Percentiles rank a stretch among this genome's conserved stretches.
Evolutionary conservation across 73 alveolate species (phyloP).

Genomic region (Paramecium caudatum): DNA sequence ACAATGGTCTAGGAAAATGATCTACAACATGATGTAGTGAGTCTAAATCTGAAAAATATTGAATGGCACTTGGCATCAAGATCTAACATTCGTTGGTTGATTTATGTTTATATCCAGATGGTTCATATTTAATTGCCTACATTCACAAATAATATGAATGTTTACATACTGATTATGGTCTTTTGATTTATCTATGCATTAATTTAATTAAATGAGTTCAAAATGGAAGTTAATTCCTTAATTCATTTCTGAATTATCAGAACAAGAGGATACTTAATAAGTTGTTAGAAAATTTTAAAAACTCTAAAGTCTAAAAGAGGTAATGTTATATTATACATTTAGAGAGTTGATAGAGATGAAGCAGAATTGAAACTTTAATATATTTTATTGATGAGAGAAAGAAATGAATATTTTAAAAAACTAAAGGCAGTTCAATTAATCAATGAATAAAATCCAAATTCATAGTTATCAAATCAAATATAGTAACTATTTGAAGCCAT

Average conservation of each 20-base stretch:
- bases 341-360: constrained; percentile 61
- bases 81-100: constrained; percentile 47
- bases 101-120: constrained; percentile 5
- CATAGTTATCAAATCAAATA: not conserved
- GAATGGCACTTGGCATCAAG: constrained; percentile 44
- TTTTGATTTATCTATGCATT: constrained; percentile 24
- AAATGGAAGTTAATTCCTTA: constrained; percentile 50
- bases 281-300: not conserved
- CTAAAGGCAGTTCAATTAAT: not conserved
- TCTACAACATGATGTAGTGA: constrained; percentile 8
- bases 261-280: not conserved
- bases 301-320: constrained; percentile 22
- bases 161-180: constrained; percentile 67
- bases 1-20: constrained; percentile 17
- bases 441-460: constrained; percentile 15
- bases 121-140: constrained; percentile 66
- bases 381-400: constrained; percentile 52
- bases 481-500: constrained; percentile 13
- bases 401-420: constrained; percentile 65
- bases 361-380: constrained; percentile 38
- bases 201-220: not conserved
- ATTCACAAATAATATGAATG: not conserved
- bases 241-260: not conserved
- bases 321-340: not conserved
- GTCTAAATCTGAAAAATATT: constrained; percentile 25